phyloP scores from a whole-genome alignment of 176 grass and related monocot genomes.

The Oryza meyeriana region DNA sequence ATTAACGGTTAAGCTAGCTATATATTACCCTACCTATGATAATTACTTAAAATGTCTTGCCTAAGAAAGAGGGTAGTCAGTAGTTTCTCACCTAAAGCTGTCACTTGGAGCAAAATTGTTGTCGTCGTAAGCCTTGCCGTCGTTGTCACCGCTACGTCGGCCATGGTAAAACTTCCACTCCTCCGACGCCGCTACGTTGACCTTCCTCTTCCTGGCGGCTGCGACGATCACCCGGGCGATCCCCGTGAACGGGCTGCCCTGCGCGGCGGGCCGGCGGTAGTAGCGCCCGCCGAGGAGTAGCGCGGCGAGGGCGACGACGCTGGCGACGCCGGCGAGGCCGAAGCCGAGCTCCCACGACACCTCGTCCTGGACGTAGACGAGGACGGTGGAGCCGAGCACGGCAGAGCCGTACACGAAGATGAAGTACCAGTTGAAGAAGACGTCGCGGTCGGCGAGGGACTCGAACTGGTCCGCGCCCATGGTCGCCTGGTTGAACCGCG shows the following conservation, averaged over 20 bases:
- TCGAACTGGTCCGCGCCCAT: conserved; percentile 84
- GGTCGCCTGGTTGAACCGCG: conserved; percentile 65
- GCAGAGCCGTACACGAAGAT: conserved; percentile 48
- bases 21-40: too few relatives aligned
- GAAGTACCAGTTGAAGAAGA: conserved; percentile 89
- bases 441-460: conserved; percentile 35
- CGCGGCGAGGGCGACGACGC: conserved; percentile 30
- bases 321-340: conserved; percentile 23
- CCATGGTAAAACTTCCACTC: conserved; percentile 41
- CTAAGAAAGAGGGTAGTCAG: too few relatives aligned
- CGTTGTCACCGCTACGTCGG: neutral
- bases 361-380: conserved; percentile 67
- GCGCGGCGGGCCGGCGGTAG: conserved; percentile 32
- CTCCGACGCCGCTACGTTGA: neutral
- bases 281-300: conserved; percentile 51
- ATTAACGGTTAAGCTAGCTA: too few relatives aligned
- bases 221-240: conserved; percentile 55
- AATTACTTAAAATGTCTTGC: too few relatives aligned
- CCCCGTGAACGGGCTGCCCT: conserved; percentile 71
- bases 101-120: conserved; percentile 17
- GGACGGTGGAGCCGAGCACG: conserved; percentile 48
- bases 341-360: conserved; percentile 64
- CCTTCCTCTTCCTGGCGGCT: conserved; percentile 48
- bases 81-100: conserved; percentile 53
- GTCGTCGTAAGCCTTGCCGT: conserved; percentile 2